These are phyloP conservation scores for Kalanchoe fedtschenkoi DNA, from an alignment of 164 flowering plant species.

Conservation along the genomic window DNA sequence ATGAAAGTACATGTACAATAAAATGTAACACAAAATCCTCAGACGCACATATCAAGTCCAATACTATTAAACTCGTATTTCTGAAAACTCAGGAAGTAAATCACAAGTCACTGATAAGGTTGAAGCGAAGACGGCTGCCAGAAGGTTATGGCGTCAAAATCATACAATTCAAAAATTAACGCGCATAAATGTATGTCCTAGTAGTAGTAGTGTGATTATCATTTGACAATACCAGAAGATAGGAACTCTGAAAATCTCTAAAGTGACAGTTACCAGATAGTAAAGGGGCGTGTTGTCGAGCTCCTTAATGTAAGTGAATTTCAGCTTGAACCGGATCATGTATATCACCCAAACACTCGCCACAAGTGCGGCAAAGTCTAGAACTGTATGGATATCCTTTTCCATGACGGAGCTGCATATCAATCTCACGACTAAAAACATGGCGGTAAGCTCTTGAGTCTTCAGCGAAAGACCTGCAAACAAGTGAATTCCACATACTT, in stretches of 20 bases:
- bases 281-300: constrained; percentile 50
- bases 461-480: constrained; percentile 69
- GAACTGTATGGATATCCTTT: constrained; percentile 48
- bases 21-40: too few relatives aligned
- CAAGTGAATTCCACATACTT: not conserved
- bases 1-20: too few relatives aligned
- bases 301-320: constrained; percentile 54
- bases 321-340: constrained; percentile 68
- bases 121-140: too few relatives aligned
- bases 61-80: too few relatives aligned
- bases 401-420: constrained; percentile 42
- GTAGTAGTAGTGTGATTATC: too few relatives aligned
- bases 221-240: too few relatives aligned
- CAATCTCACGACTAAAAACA: constrained; percentile 50
- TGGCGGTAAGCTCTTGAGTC: constrained; percentile 77
- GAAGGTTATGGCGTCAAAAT: too few relatives aligned
- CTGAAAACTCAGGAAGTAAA: too few relatives aligned
- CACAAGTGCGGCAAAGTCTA: constrained; percentile 42
- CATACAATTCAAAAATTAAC: too few relatives aligned
- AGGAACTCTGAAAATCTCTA: not conserved
- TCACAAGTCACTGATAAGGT: too few relatives aligned
- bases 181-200: too few relatives aligned
- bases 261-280: constrained; percentile 34
- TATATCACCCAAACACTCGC: constrained; percentile 75
- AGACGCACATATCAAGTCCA: too few relatives aligned